Evolutionary conservation across 1,139 yeast genomes (phyloP).

Genomic region (Arxiozyma telluris): DNA sequence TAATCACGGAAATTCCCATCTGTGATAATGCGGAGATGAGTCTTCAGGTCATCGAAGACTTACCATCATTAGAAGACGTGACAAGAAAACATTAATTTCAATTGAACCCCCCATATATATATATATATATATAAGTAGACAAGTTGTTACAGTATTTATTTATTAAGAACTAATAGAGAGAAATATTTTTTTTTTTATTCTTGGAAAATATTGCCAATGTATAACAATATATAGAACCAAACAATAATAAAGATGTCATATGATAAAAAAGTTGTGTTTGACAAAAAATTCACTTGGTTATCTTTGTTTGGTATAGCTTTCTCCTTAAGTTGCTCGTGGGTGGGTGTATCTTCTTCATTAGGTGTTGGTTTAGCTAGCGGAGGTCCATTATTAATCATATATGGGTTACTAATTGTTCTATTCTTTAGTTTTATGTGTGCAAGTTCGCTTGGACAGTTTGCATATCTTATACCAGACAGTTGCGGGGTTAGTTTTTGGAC

Average conservation of each 20-base stretch:
- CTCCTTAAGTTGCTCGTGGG: constrained; percentile 48
- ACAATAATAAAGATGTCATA: neutral
- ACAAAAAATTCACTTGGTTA: constrained; percentile 44
- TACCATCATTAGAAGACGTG: constrained; percentile 5
- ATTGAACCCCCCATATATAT: neutral
- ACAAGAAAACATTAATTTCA: neutral
- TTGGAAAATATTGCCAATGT: neutral
- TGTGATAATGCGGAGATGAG: constrained; percentile 1
- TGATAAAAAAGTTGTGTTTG: neutral
- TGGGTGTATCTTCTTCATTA: constrained; percentile 44
- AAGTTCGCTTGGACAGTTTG: constrained; percentile 42
- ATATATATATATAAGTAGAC: neutral
- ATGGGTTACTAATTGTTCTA: constrained; percentile 45
- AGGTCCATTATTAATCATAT: constrained; percentile 42
- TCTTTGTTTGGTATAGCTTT: constrained; percentile 46
- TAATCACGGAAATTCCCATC: constrained; percentile 13
- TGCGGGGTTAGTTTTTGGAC: constrained; percentile 34
- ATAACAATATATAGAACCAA: too few relatives aligned
- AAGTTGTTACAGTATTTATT: too few relatives aligned
- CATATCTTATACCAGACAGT: constrained; percentile 47
- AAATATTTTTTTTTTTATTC: neutral
- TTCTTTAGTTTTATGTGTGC: constrained; percentile 39
- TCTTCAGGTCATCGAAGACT: neutral
- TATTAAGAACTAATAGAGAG: too few relatives aligned
- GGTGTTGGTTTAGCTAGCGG: constrained; percentile 42